These are phyloP conservation scores for Pyrrhoderma noxium DNA, from an alignment of 1,284 basidiomycete genomes.

Conservation along the genomic window DNA sequence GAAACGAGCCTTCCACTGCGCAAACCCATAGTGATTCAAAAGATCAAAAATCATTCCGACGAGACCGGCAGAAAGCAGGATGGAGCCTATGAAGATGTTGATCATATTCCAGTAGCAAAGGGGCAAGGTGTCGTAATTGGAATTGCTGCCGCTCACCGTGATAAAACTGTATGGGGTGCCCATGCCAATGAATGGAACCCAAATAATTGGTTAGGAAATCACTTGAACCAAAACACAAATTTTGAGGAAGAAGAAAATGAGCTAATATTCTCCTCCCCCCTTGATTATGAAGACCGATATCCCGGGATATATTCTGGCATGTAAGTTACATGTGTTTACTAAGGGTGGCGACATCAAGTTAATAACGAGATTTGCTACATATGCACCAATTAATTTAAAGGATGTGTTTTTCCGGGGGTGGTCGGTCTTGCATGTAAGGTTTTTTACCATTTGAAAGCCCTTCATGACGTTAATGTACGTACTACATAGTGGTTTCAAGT, in stretches of 20 bases:
- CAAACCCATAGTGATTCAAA: background rate
- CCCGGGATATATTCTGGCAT: slow-evolving; percentile 16
- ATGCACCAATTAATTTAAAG: background rate
- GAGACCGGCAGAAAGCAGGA: background rate
- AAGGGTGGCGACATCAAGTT: background rate
- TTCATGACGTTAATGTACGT: background rate
- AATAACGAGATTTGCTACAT: background rate
- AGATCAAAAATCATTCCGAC: background rate
- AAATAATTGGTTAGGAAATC: slow-evolving; percentile 25
- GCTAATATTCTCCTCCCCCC: background rate
- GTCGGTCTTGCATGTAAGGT: slow-evolving; percentile 14
- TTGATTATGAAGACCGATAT: slow-evolving; percentile 10
- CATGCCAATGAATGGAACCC: slow-evolving; percentile 28
- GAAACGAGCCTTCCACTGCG: slow-evolving; percentile 11
- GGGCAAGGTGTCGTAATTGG: slow-evolving; percentile 22
- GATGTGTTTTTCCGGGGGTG: slow-evolving; percentile 17
- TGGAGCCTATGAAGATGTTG: slow-evolving; percentile 6
- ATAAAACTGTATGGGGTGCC: slow-evolving; percentile 26
- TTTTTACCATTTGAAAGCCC: background rate
- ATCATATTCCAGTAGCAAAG: slow-evolving; percentile 9
- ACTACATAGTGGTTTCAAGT: slow-evolving; percentile 13
- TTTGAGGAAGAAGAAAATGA: slow-evolving; percentile 3
- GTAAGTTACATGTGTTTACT: background rate
- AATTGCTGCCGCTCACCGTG: slow-evolving; percentile 25
- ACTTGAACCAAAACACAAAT: background rate